These are phyloP conservation scores for Sporisorium sorghi DNA, from an alignment of 1,284 basidiomycete species.

Conservation along the genomic window DNA sequence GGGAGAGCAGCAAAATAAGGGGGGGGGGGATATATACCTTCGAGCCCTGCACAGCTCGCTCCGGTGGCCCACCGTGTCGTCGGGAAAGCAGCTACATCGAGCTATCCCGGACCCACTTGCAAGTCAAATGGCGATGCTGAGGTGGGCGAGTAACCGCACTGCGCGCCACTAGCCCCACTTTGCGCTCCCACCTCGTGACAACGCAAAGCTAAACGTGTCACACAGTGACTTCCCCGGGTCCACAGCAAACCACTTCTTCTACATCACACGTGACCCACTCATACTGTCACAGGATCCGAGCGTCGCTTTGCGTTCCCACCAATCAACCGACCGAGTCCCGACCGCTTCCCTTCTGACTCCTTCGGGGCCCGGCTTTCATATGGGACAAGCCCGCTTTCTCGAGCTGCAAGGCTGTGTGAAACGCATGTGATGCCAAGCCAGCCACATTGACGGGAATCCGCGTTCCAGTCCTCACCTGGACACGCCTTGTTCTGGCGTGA, in stretches of 20 bases:
- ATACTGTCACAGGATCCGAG: not conserved
- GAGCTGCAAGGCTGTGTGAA: not conserved
- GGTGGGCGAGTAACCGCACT: no score
- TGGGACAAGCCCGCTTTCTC: not conserved
- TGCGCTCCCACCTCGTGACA: no score
- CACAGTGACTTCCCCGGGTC: no score
- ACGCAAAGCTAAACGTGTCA: no score
- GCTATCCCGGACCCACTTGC: not conserved
- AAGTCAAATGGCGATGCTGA: not conserved
- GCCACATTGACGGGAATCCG: not conserved
- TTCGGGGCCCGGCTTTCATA: not conserved
- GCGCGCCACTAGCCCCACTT: no score
- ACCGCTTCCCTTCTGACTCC: not conserved
- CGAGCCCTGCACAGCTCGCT: not conserved
- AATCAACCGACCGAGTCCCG: not conserved
- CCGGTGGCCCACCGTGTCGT: not conserved
- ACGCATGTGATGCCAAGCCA: not conserved
- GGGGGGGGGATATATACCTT: not conserved
- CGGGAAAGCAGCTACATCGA: no score
- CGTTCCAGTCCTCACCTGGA: not conserved
- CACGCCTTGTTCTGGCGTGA: not conserved
- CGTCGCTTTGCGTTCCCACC: not conserved
- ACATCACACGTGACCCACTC: not conserved
- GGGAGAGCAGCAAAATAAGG: not conserved
- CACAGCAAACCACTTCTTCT: not conserved